Evolutionary conservation across 306 rosid genomes (phyloP).

Genomic region (Sphenostylis stenocarpa): DNA sequence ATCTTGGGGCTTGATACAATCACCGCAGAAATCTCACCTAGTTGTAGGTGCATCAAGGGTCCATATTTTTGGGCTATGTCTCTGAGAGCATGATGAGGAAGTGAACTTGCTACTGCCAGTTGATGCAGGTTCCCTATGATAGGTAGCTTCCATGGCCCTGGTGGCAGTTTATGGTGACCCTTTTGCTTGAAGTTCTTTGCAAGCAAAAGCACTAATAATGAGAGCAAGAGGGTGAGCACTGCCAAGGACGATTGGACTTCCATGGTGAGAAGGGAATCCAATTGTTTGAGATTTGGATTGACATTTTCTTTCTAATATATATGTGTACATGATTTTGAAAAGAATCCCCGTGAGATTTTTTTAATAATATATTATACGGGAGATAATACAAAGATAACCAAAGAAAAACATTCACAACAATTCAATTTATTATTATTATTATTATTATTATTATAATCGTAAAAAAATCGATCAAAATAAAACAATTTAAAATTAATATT

Average conservation of each 20-base stretch:
- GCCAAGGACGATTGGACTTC: not conserved
- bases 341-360: too few species aligned
- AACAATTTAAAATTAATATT: too few species aligned
- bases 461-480: too few species aligned
- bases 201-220: not conserved
- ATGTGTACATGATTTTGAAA: too few species aligned
- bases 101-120: conserved; percentile 11
- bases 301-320: too few species aligned
- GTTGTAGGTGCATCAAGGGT: conserved; percentile 33
- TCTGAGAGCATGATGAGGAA: conserved; percentile 16
- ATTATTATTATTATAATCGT: too few species aligned
- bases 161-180: conserved; percentile 1
- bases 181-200: conserved; percentile 8
- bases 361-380: too few species aligned
- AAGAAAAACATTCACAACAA: too few species aligned
- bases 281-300: not conserved
- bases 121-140: conserved; percentile 36
- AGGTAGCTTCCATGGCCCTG: conserved; percentile 37
- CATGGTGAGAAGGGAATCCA: not conserved
- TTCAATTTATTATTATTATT: too few species aligned
- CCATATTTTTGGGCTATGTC: conserved; percentile 15
- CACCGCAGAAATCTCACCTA: conserved; percentile 26
- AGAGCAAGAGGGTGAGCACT: not conserved
- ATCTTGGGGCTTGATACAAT: conserved; percentile 19
- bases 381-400: too few species aligned